Base-by-base conservation (phyloP, 1,284 basidiomycete genomes). In the Cryptococcus maquisensis region DNA sequence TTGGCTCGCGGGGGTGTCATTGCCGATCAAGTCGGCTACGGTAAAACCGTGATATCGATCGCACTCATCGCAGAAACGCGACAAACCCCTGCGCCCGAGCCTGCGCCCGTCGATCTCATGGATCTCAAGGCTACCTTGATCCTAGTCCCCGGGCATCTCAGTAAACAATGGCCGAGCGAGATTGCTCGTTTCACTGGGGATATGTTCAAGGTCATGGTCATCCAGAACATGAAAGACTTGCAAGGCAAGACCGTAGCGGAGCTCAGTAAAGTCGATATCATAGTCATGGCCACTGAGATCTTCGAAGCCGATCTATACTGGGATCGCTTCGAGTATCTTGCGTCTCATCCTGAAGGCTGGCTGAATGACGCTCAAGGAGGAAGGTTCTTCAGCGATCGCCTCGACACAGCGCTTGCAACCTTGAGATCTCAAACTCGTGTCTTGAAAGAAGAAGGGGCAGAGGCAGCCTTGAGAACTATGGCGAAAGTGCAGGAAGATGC, bases 21-120 rank as follows among this genome's bases (percentile, higher is more conserved):
- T 45, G 94, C 94, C 8, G 93, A 97, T 67, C 87, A 95, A 72
- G 93, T 97, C 61, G 93, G 94, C 48, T 97, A 97, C 69, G 93
- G 93, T 35, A 97, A 97, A 78, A 97, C 93, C 0, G 92, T 92
- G 24, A 96, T 97, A 63, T 92, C 91, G 0, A 81, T 97, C 20
- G 93, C 87, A 10, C 80, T 97, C 52, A 87, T 95, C 60, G 53
- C 78, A 76, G 50, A 80, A 38, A 82, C 87, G 32, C 79, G 80
- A 53, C 78, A 81, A 51, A 82, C 85, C 56, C 82, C 86, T 59
- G 69, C 77, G 2, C 78, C 79, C n/a, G 78, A 79, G 46, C 79
- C 79, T 52, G 77, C 77, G 8, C 62, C 70, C 3, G 37, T 56
- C 5, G 72, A 80, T 16, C 75, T 86, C 15, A 70, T 79, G 43